Evolutionary conservation across 2,329 filamentous ascomycete species (phyloP).

Genomic region (Trichophyton benhamiae): DNA sequence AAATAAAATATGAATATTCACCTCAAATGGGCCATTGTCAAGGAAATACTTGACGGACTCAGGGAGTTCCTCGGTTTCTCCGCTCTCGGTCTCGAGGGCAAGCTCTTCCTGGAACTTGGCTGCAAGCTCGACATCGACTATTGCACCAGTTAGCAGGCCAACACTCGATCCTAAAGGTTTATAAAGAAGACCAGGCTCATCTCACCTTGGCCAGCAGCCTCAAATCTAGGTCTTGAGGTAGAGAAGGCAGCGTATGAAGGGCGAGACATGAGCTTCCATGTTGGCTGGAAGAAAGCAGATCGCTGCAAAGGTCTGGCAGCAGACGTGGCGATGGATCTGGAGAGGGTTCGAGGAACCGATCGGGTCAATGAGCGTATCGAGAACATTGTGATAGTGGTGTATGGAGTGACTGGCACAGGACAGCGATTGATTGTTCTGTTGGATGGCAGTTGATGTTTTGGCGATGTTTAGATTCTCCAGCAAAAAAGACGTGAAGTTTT

Average conservation of each 20-base stretch:
- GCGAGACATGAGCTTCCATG: constrained; percentile 35
- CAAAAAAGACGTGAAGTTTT: neutral
- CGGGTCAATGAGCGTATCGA: constrained; percentile 55
- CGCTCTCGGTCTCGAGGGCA: constrained; percentile 69
- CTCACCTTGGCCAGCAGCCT: constrained; percentile 38
- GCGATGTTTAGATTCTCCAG: neutral
- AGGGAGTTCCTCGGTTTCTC: constrained; percentile 58
- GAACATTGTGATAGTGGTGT: constrained; percentile 45
- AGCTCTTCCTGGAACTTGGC: constrained; percentile 79
- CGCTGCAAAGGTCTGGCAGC: constrained; percentile 38
- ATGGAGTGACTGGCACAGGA: neutral
- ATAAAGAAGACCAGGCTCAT: neutral
- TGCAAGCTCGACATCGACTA: constrained; percentile 64
- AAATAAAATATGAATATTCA: constrained; percentile 26
- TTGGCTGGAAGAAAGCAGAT: constrained; percentile 38
- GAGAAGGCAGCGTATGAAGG: constrained; percentile 37
- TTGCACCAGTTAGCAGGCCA: constrained; percentile 3
- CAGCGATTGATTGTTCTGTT: neutral
- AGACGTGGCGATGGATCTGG: constrained; percentile 44
- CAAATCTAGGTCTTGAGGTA: constrained; percentile 31
- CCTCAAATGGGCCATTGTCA: constrained; percentile 70
- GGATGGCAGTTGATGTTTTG: neutral
- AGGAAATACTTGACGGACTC: constrained; percentile 77
- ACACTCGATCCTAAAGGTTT: neutral
- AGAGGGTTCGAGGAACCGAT: constrained; percentile 52